Percentiles rank a stretch among this genome's conserved stretches.
phyloP scores from a whole-genome alignment of 495 filamentous ascomycete species.

The Venustampulla echinocandica region DNA sequence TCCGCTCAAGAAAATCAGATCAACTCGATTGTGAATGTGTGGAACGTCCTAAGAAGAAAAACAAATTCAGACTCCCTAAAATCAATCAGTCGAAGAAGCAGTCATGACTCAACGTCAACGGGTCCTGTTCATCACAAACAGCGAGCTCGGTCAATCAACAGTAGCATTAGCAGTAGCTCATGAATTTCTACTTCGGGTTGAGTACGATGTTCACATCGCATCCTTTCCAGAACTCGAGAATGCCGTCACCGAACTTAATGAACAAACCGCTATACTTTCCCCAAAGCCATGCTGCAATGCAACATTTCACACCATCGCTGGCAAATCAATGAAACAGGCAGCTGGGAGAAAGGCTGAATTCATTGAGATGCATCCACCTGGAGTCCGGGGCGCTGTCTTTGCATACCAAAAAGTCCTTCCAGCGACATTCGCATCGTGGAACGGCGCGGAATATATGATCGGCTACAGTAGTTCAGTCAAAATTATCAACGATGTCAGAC shows the following conservation, averaged over 20 bases:
- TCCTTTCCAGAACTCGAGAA: conserved; percentile 36
- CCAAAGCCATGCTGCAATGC: not conserved
- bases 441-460: conserved; percentile 38
- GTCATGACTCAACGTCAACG: not conserved
- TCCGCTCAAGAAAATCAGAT: too few species aligned
- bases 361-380: conserved; percentile 23
- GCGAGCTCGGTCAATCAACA: conserved; percentile 47
- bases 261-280: not conserved
- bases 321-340: conserved; percentile 34
- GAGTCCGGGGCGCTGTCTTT: conserved; percentile 28
- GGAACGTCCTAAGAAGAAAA: too few species aligned
- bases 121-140: conserved; percentile 45
- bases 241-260: conserved; percentile 25
- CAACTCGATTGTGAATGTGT: too few species aligned
- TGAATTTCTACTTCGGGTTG: conserved; percentile 34
- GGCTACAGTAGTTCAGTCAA: conserved; percentile 36
- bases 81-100: not conserved
- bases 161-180: conserved; percentile 44
- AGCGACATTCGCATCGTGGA: conserved; percentile 35
- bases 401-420: conserved; percentile 30
- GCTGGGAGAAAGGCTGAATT: conserved; percentile 25
- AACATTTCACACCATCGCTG: conserved; percentile 35
- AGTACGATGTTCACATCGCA: conserved; percentile 43
- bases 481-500: conserved; percentile 32
- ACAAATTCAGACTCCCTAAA: too few species aligned